phyloP scores from a whole-genome alignment of 495 filamentous ascomycete genomes.

The Neurospora pannonica region DNA sequence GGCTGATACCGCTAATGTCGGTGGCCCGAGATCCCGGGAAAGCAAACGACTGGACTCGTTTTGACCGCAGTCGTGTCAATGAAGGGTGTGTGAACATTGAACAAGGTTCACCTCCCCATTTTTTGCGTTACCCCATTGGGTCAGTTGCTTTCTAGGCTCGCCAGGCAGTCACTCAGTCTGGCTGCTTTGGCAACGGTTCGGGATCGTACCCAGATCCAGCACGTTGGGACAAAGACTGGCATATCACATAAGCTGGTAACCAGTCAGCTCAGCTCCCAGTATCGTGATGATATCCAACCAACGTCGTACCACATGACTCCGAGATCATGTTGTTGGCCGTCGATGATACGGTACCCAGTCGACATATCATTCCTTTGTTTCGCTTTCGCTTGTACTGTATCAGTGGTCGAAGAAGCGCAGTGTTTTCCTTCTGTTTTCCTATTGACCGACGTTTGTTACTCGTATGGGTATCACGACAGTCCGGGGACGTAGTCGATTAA shows the following conservation, averaged over 20 bases:
- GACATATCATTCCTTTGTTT: not conserved
- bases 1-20: not conserved
- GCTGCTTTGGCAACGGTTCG: not conserved
- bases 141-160: not conserved
- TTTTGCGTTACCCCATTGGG: not conserved
- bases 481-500: not conserved
- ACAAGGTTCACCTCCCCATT: not conserved
- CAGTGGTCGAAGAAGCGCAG: not conserved
- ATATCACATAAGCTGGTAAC: not conserved
- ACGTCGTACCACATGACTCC: not conserved
- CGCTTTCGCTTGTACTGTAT: not conserved
- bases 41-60: not conserved
- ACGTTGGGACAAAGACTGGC: not conserved
- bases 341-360: not conserved
- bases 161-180: not conserved
- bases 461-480: not conserved
- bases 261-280: not conserved
- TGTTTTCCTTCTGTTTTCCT: not conserved
- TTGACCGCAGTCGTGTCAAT: not conserved
- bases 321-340: not conserved
- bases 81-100: not conserved
- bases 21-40: not conserved
- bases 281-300: not conserved
- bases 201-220: not conserved
- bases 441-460: not conserved